Evolutionary conservation across 345 rosid genomes (phyloP), one percentile per base, ranked within the genome.

Genomic region (Eucalyptus globulus): DNA sequence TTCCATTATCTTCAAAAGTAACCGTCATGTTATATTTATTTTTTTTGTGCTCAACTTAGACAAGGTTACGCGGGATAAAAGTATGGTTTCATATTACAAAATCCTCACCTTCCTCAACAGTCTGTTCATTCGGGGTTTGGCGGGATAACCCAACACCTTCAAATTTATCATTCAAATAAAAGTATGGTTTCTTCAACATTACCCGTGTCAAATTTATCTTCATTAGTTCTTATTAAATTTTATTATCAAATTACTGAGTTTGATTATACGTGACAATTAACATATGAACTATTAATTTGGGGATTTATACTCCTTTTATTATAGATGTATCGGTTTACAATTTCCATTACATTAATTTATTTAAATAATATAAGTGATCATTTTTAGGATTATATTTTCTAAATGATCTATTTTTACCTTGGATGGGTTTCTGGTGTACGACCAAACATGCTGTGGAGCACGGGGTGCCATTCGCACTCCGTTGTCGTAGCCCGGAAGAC

Each of bases 131-230:
- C n/a, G n/a, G n/a, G n/a, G n/a, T n/a, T n/a, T n/a, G n/a, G n/a
- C n/a, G n/a, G n/a, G n/a, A n/a, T n/a, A n/a, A n/a, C n/a, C n/a
- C n/a, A n/a, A n/a, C n/a, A n/a, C n/a, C n/a, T n/a, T n/a, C n/a
- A n/a, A n/a, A n/a, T n/a, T n/a, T n/a, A n/a, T n/a, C n/a, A n/a
- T n/a, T n/a, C n/a, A n/a, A n/a, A n/a, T n/a, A n/a, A n/a, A n/a
- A n/a, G n/a, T n/a, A n/a, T n/a, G n/a, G n/a, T n/a, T n/a, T n/a
- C n/a, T n/a, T 53, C 10, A 19, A 53, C 0, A 53, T 2, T 0
- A 53, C 0, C 0, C 7, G 3, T 53, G 10, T 53, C 0, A 53
- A 53, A 19, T 53, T 53, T 19, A 53, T 4, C 0, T 53, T 0
- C 0, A 7, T 19, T 7, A 17, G 1, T 53, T 53, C 0, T 0